These are phyloP conservation scores for Tolypocladium nubicola DNA, from an alignment of 2,329 filamentous ascomycete species.

Conservation along the genomic window DNA sequence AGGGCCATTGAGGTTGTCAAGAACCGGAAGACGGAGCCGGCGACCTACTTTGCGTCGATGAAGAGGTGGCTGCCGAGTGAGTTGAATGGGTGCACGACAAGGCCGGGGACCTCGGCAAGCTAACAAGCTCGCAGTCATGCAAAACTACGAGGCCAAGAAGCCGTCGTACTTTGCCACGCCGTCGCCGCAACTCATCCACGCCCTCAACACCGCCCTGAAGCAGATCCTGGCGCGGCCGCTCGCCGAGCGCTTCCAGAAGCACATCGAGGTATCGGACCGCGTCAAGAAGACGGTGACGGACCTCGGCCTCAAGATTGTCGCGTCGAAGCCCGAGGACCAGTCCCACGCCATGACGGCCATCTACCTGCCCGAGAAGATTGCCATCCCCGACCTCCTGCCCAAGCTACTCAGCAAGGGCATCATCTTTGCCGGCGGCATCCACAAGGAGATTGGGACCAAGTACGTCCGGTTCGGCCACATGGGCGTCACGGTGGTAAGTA, in stretches of 20 bases:
- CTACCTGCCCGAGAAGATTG: constrained; percentile 77
- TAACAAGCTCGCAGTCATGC: constrained; percentile 58
- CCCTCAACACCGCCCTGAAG: constrained; percentile 77
- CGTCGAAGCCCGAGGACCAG: constrained; percentile 77
- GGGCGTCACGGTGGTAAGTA: constrained; percentile 74
- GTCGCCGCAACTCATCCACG: constrained; percentile 85
- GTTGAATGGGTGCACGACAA: constrained; percentile 13
- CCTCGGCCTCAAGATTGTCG: constrained; percentile 80
- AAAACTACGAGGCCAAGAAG: constrained; percentile 97
- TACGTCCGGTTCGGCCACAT: constrained; percentile 97
- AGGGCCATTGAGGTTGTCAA: constrained; percentile 75
- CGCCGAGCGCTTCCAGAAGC: constrained; percentile 70
- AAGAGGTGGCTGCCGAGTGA: constrained; percentile 92
- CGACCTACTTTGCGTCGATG: constrained; percentile 90
- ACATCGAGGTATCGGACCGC: constrained; percentile 68
- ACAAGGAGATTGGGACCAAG: constrained; percentile 88
- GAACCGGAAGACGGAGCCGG: constrained; percentile 67
- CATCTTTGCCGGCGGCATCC: constrained; percentile 87
- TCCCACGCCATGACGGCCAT: constrained; percentile 98
- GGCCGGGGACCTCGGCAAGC: not conserved
- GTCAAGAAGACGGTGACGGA: constrained; percentile 76
- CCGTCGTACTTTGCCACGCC: constrained; percentile 97
- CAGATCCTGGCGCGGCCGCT: constrained; percentile 79
- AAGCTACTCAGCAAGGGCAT: constrained; percentile 79
- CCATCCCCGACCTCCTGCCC: constrained; percentile 73